Evolutionary conservation across 164 flowering plant species (phyloP).

Genomic region (Magnolia officinalis): DNA sequence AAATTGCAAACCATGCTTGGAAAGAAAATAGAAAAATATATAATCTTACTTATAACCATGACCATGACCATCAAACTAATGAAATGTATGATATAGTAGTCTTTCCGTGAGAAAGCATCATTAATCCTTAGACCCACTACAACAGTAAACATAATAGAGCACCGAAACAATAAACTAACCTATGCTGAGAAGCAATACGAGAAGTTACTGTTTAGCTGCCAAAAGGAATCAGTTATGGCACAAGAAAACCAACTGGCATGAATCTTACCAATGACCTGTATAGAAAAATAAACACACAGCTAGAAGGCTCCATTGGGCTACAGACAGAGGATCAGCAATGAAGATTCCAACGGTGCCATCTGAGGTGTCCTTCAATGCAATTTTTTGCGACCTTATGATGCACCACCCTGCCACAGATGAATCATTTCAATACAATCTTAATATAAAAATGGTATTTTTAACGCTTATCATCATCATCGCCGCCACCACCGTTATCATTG

Average conservation of each 20-base stretch:
- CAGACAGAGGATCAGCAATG: conserved; percentile 41
- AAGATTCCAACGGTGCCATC: conserved; percentile 20
- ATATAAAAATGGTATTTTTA: background rate
- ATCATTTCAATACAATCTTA: background rate
- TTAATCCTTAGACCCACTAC: no score
- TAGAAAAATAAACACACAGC: conserved; percentile 83
- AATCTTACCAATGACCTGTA: conserved; percentile 85
- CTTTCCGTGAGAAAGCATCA: background rate
- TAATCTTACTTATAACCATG: background rate
- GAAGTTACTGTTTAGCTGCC: no score
- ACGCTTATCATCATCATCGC: background rate
- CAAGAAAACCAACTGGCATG: background rate
- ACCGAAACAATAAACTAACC: no score
- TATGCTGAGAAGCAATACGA: no score
- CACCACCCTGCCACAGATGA: conserved; percentile 58
- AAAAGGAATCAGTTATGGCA: background rate
- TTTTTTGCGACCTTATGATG: conserved; percentile 46
- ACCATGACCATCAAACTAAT: background rate
- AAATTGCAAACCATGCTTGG: no score
- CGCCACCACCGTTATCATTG: background rate
- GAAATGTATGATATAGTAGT: background rate
- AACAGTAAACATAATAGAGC: no score
- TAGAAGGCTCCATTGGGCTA: conserved; percentile 81
- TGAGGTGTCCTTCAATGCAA: conserved; percentile 26
- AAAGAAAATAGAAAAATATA: background rate